phyloP scores from a whole-genome alignment of 306 rosid genomes.

The Prunus kanzakura region DNA sequence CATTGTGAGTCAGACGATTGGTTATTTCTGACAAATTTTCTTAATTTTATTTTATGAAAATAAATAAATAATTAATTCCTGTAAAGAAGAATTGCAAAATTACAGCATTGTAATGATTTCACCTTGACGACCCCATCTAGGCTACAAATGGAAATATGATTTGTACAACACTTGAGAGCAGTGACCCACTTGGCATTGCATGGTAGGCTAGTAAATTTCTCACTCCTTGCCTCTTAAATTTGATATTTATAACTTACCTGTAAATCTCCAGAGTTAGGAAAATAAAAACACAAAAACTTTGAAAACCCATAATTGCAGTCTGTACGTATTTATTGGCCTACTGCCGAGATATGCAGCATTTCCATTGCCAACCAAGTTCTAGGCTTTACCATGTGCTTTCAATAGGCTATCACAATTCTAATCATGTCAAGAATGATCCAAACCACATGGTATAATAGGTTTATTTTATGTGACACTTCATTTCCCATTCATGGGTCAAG shows the following conservation, averaged over 20 bases:
- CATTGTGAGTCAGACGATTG: neutral
- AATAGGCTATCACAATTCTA: neutral
- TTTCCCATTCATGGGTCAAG: neutral
- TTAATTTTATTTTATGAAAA: no score
- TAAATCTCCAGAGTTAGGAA: neutral
- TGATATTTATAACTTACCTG: neutral
- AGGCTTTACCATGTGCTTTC: neutral
- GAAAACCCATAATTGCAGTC: neutral
- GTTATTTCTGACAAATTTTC: neutral
- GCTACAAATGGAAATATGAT: neutral
- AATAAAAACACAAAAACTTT: neutral
- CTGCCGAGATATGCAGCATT: neutral
- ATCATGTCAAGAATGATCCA: neutral
- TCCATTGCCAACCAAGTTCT: neutral
- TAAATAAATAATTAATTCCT: no score
- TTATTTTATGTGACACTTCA: neutral
- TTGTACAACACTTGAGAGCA: neutral
- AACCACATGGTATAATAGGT: neutral
- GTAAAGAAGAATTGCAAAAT: neutral
- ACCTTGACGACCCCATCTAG: neutral
- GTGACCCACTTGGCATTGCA: neutral
- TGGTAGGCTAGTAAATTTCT: neutral
- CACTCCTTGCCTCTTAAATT: neutral
- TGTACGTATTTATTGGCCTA: neutral
- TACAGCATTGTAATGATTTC: neutral